phyloP scores from a whole-genome alignment of 768 basidiomycete genomes.

The Dacryopinax spathularia region DNA sequence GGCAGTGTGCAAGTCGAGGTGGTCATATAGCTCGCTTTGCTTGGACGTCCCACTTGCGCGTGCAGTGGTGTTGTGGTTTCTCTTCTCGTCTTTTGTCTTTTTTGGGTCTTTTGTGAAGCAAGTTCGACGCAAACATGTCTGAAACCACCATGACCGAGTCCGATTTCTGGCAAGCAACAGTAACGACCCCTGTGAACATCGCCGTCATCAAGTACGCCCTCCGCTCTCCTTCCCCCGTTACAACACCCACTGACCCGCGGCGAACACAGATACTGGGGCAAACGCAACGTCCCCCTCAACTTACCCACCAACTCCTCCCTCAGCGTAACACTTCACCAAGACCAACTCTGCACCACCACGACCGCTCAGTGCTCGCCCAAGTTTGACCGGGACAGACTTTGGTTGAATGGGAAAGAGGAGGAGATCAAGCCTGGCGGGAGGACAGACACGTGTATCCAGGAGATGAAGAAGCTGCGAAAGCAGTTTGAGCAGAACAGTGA shows the following conservation, averaged over 20 bases:
- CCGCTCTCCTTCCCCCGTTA: constrained; percentile 1
- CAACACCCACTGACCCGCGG: not conserved
- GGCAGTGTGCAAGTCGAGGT: too few relatives aligned
- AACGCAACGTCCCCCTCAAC: constrained; percentile 88
- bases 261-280: constrained; percentile 93
- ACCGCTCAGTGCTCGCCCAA: constrained; percentile 71
- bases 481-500: constrained; percentile 58
- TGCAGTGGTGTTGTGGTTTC: too few relatives aligned
- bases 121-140: too few relatives aligned
- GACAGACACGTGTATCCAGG: constrained; percentile 68
- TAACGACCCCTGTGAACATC: constrained; percentile 90
- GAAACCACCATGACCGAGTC: constrained; percentile 12
- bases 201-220: constrained; percentile 81
- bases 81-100: too few relatives aligned
- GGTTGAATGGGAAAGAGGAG: constrained; percentile 91
- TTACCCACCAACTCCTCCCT: constrained; percentile 95
- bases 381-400: constrained; percentile 65
- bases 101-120: too few relatives aligned
- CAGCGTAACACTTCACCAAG: constrained; percentile 94
- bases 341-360: constrained; percentile 86
- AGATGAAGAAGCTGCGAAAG: constrained; percentile 67
- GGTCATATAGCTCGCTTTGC: too few relatives aligned
- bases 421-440: constrained; percentile 70
- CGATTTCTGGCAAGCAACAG: constrained; percentile 59
- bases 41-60: too few relatives aligned